Percentiles rank a stretch among this genome's conserved stretches.
Conservation (phyloP, 805 yeast species). For the Kurtzmaniella cleridarum region DNA sequence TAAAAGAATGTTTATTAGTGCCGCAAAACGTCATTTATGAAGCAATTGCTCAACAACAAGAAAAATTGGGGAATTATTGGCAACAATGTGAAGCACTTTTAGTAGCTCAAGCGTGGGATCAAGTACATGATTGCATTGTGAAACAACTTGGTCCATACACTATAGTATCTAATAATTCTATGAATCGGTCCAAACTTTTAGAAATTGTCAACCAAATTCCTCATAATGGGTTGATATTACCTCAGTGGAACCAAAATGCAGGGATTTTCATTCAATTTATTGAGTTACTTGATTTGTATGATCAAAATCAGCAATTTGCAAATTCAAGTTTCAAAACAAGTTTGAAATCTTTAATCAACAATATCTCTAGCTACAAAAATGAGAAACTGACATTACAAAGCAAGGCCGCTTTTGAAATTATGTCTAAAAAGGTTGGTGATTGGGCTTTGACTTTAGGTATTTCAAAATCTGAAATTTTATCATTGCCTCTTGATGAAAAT, state of each 20-base stretch:
- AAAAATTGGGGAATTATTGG: slow-evolving; percentile 45
- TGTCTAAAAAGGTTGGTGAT: slow-evolving; percentile 45
- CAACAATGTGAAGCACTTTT: slow-evolving; percentile 58
- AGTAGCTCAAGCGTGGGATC: slow-evolving; percentile 51
- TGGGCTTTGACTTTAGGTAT: slow-evolving; percentile 23
- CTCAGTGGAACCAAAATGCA: slow-evolving; percentile 54
- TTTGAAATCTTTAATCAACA: background rate
- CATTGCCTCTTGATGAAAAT: slow-evolving; percentile 42
- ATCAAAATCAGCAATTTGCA: slow-evolving; percentile 6
- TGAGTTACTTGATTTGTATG: slow-evolving; percentile 17
- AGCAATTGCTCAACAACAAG: slow-evolving; percentile 56
- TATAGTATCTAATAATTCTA: slow-evolving; percentile 44
- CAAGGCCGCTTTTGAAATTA: slow-evolving; percentile 48
- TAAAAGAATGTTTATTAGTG: slow-evolving; percentile 38
- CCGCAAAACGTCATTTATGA: slow-evolving; percentile 47
- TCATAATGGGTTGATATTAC: slow-evolving; percentile 27
- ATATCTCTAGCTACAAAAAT: background rate
- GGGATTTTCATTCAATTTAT: slow-evolving; percentile 53
- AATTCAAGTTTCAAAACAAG: slow-evolving; percentile 13
- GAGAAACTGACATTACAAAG: slow-evolving; percentile 20
- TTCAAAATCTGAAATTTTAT: slow-evolving; percentile 27
- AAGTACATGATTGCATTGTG: slow-evolving; percentile 59
- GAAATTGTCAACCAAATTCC: slow-evolving; percentile 42
- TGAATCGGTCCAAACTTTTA: slow-evolving; percentile 30
- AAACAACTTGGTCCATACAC: slow-evolving; percentile 66